Evolutionary conservation across 805 yeast genomes (phyloP).

Genomic region (Metschnikowia sp.): DNA sequence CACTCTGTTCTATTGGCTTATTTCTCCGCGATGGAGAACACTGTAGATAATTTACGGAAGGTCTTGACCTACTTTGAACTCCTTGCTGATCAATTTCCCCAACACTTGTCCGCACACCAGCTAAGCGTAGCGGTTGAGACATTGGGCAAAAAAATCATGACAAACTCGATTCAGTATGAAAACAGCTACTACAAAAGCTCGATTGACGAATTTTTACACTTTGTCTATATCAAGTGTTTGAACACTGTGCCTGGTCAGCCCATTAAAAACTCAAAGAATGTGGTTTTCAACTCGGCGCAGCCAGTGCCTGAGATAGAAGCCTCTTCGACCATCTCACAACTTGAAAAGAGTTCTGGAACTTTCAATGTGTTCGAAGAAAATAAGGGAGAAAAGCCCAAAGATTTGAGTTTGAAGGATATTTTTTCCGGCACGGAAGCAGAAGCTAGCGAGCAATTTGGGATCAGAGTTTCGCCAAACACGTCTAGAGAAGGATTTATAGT

Average conservation of each 20-base stretch:
- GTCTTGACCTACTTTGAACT: constrained; percentile 42
- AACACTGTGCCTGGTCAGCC: constrained; percentile 30
- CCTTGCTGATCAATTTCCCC: constrained; percentile 55
- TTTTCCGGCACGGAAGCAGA: constrained; percentile 13
- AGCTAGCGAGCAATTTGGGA: constrained; percentile 20
- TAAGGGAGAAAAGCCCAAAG: constrained; percentile 34
- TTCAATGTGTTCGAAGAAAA: constrained; percentile 27
- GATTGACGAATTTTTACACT: constrained; percentile 39
- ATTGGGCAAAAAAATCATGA: constrained; percentile 42
- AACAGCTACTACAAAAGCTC: constrained; percentile 11
- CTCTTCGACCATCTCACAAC: constrained; percentile 30
- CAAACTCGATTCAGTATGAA: constrained; percentile 20
- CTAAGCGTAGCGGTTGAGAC: constrained; percentile 55
- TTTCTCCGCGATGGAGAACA: constrained; percentile 27
- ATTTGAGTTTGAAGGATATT: constrained; percentile 13
- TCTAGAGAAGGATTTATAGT: constrained; percentile 47
- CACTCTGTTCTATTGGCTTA: constrained; percentile 54
- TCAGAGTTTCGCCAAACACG: constrained; percentile 34
- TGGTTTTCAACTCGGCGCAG: constrained; percentile 33
- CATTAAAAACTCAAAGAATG: constrained; percentile 10
- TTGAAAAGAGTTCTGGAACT: constrained; percentile 19
- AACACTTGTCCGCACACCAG: constrained; percentile 49
- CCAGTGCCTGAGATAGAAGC: constrained; percentile 38
- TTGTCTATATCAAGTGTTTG: constrained; percentile 41
- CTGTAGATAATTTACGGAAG: constrained; percentile 16